phyloP scores from a whole-genome alignment of 2,329 filamentous ascomycete species.

The Ustulina deusta region DNA sequence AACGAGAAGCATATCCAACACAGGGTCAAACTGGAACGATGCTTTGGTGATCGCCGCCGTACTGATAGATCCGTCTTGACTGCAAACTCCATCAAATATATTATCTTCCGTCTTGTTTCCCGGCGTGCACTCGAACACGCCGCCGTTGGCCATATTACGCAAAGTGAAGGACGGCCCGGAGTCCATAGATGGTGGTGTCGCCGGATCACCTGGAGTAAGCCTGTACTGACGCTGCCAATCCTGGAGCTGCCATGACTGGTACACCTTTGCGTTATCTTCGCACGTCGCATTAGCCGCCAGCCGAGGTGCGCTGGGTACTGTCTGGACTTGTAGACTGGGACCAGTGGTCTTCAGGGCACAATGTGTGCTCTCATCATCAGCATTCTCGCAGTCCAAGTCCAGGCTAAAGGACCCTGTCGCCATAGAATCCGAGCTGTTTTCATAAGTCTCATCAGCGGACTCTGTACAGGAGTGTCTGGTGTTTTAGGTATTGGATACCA shows the following conservation, averaged over 20 bases:
- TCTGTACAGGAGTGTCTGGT: neutral
- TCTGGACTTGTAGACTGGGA: constrained; percentile 41
- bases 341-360: constrained; percentile 43
- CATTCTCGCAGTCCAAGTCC: constrained; percentile 48
- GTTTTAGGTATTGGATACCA: neutral
- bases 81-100: constrained; percentile 47
- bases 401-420: constrained; percentile 49
- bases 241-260: constrained; percentile 53
- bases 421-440: constrained; percentile 45
- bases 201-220: constrained; percentile 44
- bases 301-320: constrained; percentile 35
- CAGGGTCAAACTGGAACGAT: constrained; percentile 49
- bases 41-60: constrained; percentile 38
- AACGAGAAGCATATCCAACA: constrained; percentile 47
- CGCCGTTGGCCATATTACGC: constrained; percentile 46
- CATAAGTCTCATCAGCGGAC: neutral
- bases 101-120: constrained; percentile 36
- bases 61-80: constrained; percentile 29
- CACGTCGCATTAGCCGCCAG: constrained; percentile 41
- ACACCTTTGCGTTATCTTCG: constrained; percentile 43
- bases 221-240: constrained; percentile 49
- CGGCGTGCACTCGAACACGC: constrained; percentile 46
- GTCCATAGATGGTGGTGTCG: constrained; percentile 40
- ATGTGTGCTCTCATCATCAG: constrained; percentile 40
- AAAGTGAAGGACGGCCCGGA: constrained; percentile 51